These are phyloP conservation scores for Rutidosis leptorrhynchoides DNA, from an alignment of 129 eudicot genomes.

Conservation along the genomic window DNA sequence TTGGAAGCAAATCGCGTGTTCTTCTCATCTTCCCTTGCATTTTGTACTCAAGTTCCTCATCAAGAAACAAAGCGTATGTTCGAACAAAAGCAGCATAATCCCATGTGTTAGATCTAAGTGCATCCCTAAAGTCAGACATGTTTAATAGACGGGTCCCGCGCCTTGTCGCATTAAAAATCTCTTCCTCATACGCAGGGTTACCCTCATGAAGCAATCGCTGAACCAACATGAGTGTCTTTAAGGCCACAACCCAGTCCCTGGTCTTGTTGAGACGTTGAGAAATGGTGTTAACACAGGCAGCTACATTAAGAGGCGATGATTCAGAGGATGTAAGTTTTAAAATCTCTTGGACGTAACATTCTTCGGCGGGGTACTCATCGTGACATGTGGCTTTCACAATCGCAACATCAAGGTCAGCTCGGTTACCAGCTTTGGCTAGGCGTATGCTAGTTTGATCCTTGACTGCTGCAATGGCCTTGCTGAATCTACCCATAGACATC, in stretches of 20 bases:
- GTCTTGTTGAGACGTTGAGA: conserved; percentile 83
- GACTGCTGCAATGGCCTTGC: conserved; percentile 85
- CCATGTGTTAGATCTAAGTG: conserved; percentile 59
- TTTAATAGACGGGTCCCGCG: conserved; percentile 93
- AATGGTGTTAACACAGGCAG: conserved; percentile 63
- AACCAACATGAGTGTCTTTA: conserved; percentile 66
- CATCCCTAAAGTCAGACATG: conserved; percentile 80
- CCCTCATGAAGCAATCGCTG: conserved; percentile 72
- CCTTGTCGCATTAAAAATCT: conserved; percentile 83
- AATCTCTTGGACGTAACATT: conserved; percentile 62
- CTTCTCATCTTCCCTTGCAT: conserved; percentile 64
- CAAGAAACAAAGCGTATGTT: conserved; percentile 68
- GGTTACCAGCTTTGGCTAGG: conserved; percentile 56
- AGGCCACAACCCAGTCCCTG: conserved; percentile 84
- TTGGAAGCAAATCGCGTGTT: conserved; percentile 30
- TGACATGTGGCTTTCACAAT: conserved; percentile 90
- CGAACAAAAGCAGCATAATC: conserved; percentile 87
- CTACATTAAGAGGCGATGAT: conserved; percentile 48
- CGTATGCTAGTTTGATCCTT: conserved; percentile 88
- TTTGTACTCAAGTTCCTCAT: conserved; percentile 77
- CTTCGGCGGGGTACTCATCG: conserved; percentile 71
- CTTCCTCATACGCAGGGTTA: conserved; percentile 61
- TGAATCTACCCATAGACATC: conserved; percentile 53
- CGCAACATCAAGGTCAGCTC: conserved; percentile 77
- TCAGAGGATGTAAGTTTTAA: conserved; percentile 48